Evolutionary conservation across 2,329 filamentous ascomycete species (phyloP), one percentile per base, ranked within the genome.

Genomic region (Paraphoma chrysanthemicola): DNA sequence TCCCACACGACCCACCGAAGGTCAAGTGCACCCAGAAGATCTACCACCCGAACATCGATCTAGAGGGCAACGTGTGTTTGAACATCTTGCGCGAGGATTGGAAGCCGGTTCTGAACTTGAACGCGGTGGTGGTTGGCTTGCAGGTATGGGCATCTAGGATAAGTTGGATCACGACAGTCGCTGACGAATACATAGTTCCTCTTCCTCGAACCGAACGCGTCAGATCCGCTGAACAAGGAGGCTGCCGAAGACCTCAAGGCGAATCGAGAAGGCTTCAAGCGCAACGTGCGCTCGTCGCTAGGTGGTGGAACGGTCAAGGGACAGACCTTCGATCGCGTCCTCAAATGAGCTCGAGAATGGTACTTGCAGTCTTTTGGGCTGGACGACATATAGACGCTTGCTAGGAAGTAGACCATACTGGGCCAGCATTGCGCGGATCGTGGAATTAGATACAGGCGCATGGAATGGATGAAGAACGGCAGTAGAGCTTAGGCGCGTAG

Each of bases 41-140:
- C 70, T 99, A 99, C 81, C 95, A 99, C 77, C 95, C 95, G 6
- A 99, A 99, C 79, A 99, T 99, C 75, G 95, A 99, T 73, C 85
- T 97, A 41, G 92, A 98, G 76, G 95, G 95, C 68, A 99, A 99
- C 75, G 93, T 99, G 61, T 99, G 95, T 82, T 81, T 99, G 72
- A 99, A 99, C 77, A 99, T 99, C 70, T 79, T 99, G 72, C 85
- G 95, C 60, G 95, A 99, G 81, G 95, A 99, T 81, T 99, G 95
- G 95, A 99, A 98, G 83, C 95, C 95, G 0, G 95, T 99, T 44
- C 81, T 99, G 74, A 98, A 98, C 77, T 79, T 99, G 75, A 97
- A 98, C 74, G 93, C 95, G 14, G 93, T 98, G 41, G 95, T 99
- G 66, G 93, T 98, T 51, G 95, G 95, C 42, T 80, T 99, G 74